These are phyloP conservation scores for Cystobasidium slooffiae DNA, from an alignment of 1,284 basidiomycete species.

Conservation along the genomic window DNA sequence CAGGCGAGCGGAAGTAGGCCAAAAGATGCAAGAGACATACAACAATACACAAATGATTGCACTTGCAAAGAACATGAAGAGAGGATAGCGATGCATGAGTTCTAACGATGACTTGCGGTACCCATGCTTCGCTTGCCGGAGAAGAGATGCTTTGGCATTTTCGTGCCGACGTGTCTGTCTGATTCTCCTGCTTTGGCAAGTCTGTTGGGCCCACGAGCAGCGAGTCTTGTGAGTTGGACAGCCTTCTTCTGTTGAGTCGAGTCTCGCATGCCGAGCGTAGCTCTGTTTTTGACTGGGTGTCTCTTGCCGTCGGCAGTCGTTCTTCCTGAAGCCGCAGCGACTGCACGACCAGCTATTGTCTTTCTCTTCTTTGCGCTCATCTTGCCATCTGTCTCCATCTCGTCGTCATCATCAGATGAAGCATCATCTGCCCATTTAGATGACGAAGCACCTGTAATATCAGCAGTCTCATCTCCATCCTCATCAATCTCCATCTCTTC, in stretches of 20 bases:
- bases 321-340: constrained; percentile 59
- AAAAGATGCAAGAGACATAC: constrained; percentile 10
- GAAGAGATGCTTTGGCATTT: constrained; percentile 69
- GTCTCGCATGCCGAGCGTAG: constrained; percentile 77
- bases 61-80: background rate
- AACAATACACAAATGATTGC: background rate
- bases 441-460: constrained; percentile 17
- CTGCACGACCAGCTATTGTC: constrained; percentile 65
- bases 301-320: constrained; percentile 58
- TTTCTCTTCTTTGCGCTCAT: constrained; percentile 59
- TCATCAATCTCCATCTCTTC: constrained; percentile 61
- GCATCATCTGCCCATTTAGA: constrained; percentile 49
- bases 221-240: constrained; percentile 76
- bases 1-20: background rate
- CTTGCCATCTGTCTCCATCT: constrained; percentile 55
- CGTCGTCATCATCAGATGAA: constrained; percentile 66
- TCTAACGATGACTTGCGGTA: constrained; percentile 27
- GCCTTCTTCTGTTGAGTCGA: constrained; percentile 78
- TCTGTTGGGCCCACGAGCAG: constrained; percentile 81
- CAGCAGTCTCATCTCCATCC: constrained; percentile 57
- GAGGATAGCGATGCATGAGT: background rate
- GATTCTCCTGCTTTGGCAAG: constrained; percentile 85
- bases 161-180: constrained; percentile 62
- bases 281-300: constrained; percentile 71
- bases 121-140: constrained; percentile 66